Evolutionary conservation across 805 yeast genomes (phyloP).

Genomic region (Teunomyces aglyptinius): DNA sequence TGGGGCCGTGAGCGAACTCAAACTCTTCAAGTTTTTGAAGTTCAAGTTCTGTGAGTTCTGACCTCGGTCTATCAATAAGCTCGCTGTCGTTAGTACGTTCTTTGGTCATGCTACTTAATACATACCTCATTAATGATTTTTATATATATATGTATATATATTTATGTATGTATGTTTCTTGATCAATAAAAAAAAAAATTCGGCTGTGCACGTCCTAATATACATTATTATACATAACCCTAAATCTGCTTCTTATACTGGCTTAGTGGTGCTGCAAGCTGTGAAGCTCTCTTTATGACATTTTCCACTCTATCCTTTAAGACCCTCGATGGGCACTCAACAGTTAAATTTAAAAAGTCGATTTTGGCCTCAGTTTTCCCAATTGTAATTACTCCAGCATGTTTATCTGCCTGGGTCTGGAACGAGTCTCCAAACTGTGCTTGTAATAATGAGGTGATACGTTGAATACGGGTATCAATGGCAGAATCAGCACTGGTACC

Average conservation of each 20-base stretch:
- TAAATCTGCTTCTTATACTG: constrained; percentile 27
- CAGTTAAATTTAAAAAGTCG: constrained; percentile 61
- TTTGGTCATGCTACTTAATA: neutral
- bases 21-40: constrained; percentile 81
- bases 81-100: constrained; percentile 49
- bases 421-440: constrained; percentile 90
- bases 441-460: constrained; percentile 60
- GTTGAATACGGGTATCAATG: constrained; percentile 33
- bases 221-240: constrained; percentile 4
- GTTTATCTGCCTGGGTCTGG: constrained; percentile 24
- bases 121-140: constrained; percentile 11
- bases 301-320: constrained; percentile 80
- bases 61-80: constrained; percentile 66
- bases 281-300: constrained; percentile 73
- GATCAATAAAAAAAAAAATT: neutral
- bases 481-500: constrained; percentile 18
- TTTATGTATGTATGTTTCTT: neutral
- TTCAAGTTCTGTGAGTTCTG: constrained; percentile 79
- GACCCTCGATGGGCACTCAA: constrained; percentile 69
- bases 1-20: constrained; percentile 88
- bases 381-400: constrained; percentile 61
- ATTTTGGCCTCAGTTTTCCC: constrained; percentile 76
- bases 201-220: neutral
- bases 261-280: constrained; percentile 80
- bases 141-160: neutral